phyloP scores from a whole-genome alignment of 202 grass and related monocot genomes.

The Panicum virgatum region DNA sequence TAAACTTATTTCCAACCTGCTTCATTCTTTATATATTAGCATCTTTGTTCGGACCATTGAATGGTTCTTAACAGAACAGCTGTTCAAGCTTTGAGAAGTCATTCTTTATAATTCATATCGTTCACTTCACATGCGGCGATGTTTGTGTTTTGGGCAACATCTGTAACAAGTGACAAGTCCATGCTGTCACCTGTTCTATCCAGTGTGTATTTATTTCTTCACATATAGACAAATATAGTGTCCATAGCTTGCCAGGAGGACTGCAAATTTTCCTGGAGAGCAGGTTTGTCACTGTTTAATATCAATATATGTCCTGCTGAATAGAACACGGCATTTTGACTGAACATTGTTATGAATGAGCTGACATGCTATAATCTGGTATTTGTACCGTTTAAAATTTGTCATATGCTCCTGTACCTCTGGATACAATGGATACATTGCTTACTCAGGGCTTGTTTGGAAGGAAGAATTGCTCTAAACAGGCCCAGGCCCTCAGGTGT shows the following conservation, averaged over 20 bases:
- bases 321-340: slow-evolving; percentile 24
- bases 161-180: background rate
- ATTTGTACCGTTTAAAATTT: slow-evolving; percentile 1
- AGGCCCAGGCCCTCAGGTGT: slow-evolving; percentile 10
- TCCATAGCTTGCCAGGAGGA: slow-evolving; percentile 30
- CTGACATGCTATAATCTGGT: slow-evolving; percentile 21
- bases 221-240: slow-evolving; percentile 35
- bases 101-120: slow-evolving; percentile 3
- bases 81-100: background rate
- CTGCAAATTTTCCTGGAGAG: slow-evolving; percentile 43
- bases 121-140: background rate
- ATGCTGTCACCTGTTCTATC: slow-evolving; percentile 12
- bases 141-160: slow-evolving; percentile 2
- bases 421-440: slow-evolving; percentile 32
- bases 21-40: background rate
- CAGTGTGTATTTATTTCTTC: background rate
- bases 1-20: background rate
- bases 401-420: background rate
- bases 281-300: slow-evolving; percentile 44
- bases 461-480: slow-evolving; percentile 19
- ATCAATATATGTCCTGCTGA: slow-evolving; percentile 11
- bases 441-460: slow-evolving; percentile 33
- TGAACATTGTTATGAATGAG: background rate
- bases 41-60: background rate
- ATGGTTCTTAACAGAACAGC: background rate